These are phyloP conservation scores for Elsinoe fawcettii DNA, from an alignment of 2,329 filamentous ascomycete genomes.

Conservation along the genomic window DNA sequence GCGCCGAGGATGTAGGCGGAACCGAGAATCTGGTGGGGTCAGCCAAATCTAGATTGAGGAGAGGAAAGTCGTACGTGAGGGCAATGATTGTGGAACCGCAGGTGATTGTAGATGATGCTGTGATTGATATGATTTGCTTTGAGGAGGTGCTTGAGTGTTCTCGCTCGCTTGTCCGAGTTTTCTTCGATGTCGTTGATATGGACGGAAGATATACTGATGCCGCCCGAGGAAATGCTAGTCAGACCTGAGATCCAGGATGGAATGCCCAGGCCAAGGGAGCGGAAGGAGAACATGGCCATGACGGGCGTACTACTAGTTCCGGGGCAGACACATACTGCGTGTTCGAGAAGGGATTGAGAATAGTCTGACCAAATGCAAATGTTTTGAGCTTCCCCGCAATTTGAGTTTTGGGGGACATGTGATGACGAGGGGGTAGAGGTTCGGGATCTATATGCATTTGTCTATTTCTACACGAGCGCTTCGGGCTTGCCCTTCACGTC, in stretches of 20 bases:
- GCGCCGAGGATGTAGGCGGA: constrained; percentile 83
- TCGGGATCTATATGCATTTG: constrained; percentile 3
- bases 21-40: constrained; percentile 53
- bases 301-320: not conserved
- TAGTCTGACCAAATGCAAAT: not conserved
- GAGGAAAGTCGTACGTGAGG: constrained; percentile 51
- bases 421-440: not conserved
- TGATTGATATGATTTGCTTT: constrained; percentile 89
- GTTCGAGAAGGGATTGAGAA: not conserved
- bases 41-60: constrained; percentile 26
- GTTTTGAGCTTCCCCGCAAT: constrained; percentile 15
- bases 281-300: constrained; percentile 19
- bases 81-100: constrained; percentile 73
- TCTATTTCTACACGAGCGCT: not conserved
- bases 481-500: not conserved
- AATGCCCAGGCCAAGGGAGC: constrained; percentile 18
- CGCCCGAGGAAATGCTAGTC: constrained; percentile 18
- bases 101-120: constrained; percentile 68
- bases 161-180: constrained; percentile 65
- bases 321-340: not conserved
- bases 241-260: constrained; percentile 23
- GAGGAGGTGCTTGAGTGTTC: constrained; percentile 82
- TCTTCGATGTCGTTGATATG: constrained; percentile 74
- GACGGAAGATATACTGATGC: constrained; percentile 54
- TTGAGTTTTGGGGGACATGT: not conserved